phyloP scores from a whole-genome alignment of 1,139 yeast genomes.

The Sugiyamaella japonica region DNA sequence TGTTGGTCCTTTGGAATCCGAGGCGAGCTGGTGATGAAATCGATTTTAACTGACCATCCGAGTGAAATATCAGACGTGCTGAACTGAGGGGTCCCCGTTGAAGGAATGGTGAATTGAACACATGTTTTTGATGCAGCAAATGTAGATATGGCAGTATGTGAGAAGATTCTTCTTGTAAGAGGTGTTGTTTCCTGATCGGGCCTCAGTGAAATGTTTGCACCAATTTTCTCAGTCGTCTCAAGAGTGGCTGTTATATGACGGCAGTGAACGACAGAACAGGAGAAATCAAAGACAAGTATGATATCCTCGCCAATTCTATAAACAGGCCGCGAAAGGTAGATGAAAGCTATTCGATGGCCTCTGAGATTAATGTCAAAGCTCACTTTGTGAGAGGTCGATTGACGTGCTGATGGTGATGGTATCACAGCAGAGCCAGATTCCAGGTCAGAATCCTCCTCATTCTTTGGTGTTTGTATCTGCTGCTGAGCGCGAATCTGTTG shows the following conservation, averaged over 20 bases:
- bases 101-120: slow-evolving; percentile 39
- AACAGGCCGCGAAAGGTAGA: slow-evolving; percentile 40
- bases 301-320: slow-evolving; percentile 43
- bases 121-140: slow-evolving; percentile 28
- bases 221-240: slow-evolving; percentile 42
- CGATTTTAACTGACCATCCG: slow-evolving; percentile 40
- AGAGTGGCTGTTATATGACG: slow-evolving; percentile 42
- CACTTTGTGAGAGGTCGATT: slow-evolving; percentile 25
- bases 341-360: slow-evolving; percentile 37
- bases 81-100: slow-evolving; percentile 42
- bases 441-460: not conserved
- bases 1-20: slow-evolving; percentile 19
- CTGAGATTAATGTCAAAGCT: slow-evolving; percentile 40
- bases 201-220: slow-evolving; percentile 18
- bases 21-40: slow-evolving; percentile 38
- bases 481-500: slow-evolving; percentile 15
- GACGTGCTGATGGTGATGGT: slow-evolving; percentile 9
- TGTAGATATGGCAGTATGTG: slow-evolving; percentile 30
- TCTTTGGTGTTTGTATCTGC: not conserved
- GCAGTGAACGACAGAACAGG: slow-evolving; percentile 34
- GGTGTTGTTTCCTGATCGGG: slow-evolving; percentile 19
- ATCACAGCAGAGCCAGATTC: slow-evolving; percentile 1
- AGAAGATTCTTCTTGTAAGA: slow-evolving; percentile 26
- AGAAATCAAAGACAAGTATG: slow-evolving; percentile 36
- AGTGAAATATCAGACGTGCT: slow-evolving; percentile 37